A percentile compares a stretch with the other conserved stretches of the same genome.
These are phyloP conservation scores for Chlamydomonas sp. DNA, from an alignment of 139 green algal genomes.

Conservation along the genomic window DNA sequence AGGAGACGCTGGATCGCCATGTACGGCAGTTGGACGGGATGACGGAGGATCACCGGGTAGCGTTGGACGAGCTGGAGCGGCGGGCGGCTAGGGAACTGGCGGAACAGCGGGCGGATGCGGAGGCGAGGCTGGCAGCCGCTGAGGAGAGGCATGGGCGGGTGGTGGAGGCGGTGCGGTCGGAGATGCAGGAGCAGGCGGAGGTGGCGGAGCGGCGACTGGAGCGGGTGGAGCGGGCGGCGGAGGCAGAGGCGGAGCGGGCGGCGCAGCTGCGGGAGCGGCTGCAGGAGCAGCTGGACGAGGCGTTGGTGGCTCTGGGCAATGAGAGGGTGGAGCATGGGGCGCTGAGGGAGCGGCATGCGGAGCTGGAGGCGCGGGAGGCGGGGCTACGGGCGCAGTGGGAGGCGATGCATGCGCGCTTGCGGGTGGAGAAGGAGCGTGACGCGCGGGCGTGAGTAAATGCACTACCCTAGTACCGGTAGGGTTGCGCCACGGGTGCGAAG, in stretches of 20 bases:
- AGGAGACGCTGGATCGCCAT: not conserved
- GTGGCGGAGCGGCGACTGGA: too few species aligned
- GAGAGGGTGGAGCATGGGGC: not conserved
- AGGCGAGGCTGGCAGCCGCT: not conserved
- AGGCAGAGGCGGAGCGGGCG: not conserved
- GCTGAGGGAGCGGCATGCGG: not conserved
- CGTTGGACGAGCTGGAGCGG: not conserved
- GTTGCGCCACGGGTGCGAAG: too few species aligned
- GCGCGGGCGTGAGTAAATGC: conserved; percentile 5
- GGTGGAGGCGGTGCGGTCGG: too few species aligned
- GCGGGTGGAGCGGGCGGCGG: not conserved
- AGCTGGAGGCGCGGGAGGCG: not conserved
- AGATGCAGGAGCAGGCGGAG: too few species aligned
- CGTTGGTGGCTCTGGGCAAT: not conserved
- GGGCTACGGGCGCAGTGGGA: not conserved
- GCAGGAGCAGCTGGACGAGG: conserved; percentile 12
- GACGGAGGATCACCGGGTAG: not conserved
- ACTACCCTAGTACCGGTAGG: too few species aligned
- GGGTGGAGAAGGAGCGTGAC: not conserved
- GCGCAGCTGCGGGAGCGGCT: conserved; percentile 4
- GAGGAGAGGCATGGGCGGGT: too few species aligned
- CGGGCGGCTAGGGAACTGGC: not conserved
- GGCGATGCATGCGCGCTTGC: not conserved
- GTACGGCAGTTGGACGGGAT: not conserved
- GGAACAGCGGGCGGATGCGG: not conserved